Evolutionary conservation across 352 stramenopile genomes (phyloP).

Genomic region (Saprolegnia parasitica): DNA sequence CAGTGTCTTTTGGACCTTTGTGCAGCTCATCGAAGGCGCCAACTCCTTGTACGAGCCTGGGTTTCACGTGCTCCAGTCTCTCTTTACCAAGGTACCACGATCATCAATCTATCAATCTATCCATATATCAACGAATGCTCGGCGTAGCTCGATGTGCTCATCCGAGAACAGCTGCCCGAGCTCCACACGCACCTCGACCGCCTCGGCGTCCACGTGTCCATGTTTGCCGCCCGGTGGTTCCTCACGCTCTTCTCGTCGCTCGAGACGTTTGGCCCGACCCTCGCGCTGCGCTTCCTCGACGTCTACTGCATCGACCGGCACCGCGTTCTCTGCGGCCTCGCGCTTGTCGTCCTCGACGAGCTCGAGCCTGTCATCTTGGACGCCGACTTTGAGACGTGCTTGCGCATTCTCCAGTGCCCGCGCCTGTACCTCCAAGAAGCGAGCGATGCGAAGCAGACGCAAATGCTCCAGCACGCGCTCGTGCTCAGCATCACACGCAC

Average conservation of each 20-base stretch:
- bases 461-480: conserved; percentile 56
- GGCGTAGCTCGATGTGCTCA: conserved; percentile 46
- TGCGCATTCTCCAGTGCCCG: conserved; percentile 61
- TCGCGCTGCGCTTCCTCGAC: conserved; percentile 69
- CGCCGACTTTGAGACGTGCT: conserved; percentile 62
- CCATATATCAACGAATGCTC: no score
- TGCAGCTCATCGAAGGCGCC: conserved; percentile 66
- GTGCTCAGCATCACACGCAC: conserved; percentile 48
- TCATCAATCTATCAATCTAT: background rate
- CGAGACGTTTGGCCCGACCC: conserved; percentile 59
- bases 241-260: conserved; percentile 82
- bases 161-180: conserved; percentile 64
- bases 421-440: conserved; percentile 48
- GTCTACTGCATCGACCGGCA: conserved; percentile 77
- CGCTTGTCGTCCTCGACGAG: conserved; percentile 70
- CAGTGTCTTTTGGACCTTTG: conserved; percentile 80
- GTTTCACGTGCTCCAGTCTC: conserved; percentile 56
- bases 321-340: conserved; percentile 74
- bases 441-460: conserved; percentile 36
- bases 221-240: conserved; percentile 77
- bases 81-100: conserved; percentile 40
- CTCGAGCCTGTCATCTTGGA: conserved; percentile 48
- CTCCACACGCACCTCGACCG: conserved; percentile 51
- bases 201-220: conserved; percentile 60
- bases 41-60: conserved; percentile 75